Conservation (phyloP, 305 asterid species). For the Rubia balearica region DNA sequence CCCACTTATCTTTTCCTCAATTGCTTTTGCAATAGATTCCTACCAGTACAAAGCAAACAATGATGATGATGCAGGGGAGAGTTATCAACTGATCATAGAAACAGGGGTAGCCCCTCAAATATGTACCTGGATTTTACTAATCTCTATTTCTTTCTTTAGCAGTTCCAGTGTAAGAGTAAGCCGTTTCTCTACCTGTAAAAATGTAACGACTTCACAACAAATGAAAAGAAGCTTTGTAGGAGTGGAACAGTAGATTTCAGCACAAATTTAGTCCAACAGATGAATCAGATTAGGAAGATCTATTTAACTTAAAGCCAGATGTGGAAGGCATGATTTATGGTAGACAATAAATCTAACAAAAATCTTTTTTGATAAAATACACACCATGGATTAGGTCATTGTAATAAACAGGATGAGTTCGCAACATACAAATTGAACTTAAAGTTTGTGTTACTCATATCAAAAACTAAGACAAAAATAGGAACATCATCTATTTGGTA, state of each 20-base stretch:
- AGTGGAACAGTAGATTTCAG: not conserved
- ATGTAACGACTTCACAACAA: not conserved
- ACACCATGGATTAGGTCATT: not conserved
- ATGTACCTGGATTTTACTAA: conserved; percentile 84
- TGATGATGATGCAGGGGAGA: conserved; percentile 5
- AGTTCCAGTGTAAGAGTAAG: conserved; percentile 78
- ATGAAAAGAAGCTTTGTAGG: not conserved
- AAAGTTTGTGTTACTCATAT: not conserved
- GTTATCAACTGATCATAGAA: not conserved
- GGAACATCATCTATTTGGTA: not conserved
- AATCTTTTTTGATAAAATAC: not conserved
- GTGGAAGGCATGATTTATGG: not conserved
- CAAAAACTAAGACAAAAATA: not conserved
- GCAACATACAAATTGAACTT: not conserved
- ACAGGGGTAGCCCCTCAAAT: not conserved
- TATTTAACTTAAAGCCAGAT: not conserved
- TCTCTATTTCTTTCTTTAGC: conserved; percentile 99
- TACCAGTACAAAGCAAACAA: conserved; percentile 25
- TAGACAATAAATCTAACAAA: not conserved
- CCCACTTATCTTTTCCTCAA: conserved; percentile 97
- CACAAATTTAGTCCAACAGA: not conserved
- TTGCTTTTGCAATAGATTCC: conserved; percentile 99
- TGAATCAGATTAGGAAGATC: not conserved
- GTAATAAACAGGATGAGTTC: not conserved
- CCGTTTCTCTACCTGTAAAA: conserved; percentile 65